These are phyloP conservation scores for Drechslerella coelobrocha DNA, from an alignment of 2,329 filamentous ascomycete genomes.

Conservation along the genomic window DNA sequence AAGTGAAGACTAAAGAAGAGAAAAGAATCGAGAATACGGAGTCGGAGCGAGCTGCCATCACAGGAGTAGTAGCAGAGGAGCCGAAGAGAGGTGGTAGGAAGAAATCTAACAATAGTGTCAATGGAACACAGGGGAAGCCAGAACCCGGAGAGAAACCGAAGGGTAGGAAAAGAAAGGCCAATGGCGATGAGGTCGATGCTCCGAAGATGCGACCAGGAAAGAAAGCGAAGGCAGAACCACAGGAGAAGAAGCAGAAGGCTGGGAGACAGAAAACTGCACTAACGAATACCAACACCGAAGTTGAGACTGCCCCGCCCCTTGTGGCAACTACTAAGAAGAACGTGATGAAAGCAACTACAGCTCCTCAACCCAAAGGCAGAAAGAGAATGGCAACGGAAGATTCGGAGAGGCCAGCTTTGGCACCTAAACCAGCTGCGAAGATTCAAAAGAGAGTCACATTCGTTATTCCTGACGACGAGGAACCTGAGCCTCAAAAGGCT, in stretches of 20 bases:
- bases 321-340: background rate
- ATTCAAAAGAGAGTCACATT: slow-evolving; percentile 1
- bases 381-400: slow-evolving; percentile 3
- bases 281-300: background rate
- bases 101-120: slow-evolving; percentile 2
- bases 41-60: background rate
- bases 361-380: slow-evolving; percentile 1
- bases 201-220: background rate
- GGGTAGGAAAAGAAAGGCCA: slow-evolving; percentile 17
- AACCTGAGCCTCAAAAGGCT: background rate
- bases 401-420: background rate
- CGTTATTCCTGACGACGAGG: slow-evolving; percentile 6
- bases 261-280: background rate
- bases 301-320: background rate
- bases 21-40: slow-evolving; percentile 11
- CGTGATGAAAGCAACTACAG: background rate
- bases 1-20: slow-evolving; percentile 37
- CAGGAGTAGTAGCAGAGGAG: background rate
- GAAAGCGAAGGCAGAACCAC: slow-evolving; percentile 8
- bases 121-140: background rate
- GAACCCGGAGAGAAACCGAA: background rate
- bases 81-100: slow-evolving; percentile 12
- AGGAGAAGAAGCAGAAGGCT: slow-evolving; percentile 2
- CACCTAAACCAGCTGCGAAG: slow-evolving; percentile 6
- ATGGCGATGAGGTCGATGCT: background rate